Evolutionary conservation across 139 green algal genomes (phyloP).

Genomic region (Chlorella vulgaris): DNA sequence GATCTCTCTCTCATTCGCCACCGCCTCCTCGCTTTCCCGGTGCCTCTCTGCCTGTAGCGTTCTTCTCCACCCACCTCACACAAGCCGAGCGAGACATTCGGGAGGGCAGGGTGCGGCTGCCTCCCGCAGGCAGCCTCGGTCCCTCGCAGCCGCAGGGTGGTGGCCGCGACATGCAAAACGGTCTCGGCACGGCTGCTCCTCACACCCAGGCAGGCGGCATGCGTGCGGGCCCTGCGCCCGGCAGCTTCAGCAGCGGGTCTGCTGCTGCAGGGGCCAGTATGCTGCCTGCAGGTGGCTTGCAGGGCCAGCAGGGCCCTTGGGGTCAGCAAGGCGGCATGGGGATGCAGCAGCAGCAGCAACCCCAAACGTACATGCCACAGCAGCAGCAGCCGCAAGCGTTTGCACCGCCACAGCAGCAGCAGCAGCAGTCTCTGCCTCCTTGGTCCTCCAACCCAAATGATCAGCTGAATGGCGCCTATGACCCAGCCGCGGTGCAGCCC

Average conservation of each 20-base stretch:
- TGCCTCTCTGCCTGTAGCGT: slow-evolving; percentile 26
- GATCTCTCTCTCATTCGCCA: too few species aligned
- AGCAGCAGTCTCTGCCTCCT: background rate
- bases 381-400: too few species aligned
- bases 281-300: too few species aligned
- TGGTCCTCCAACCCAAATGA: background rate
- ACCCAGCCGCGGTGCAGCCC: background rate
- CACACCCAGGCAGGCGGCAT: too few species aligned
- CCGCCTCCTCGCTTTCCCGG: background rate
- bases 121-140: background rate
- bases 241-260: too few species aligned
- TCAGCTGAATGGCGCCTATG: background rate
- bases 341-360: background rate
- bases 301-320: too few species aligned
- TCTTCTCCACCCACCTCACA: slow-evolving; percentile 34
- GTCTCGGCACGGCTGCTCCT: too few species aligned
- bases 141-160: too few species aligned
- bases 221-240: too few species aligned
- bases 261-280: too few species aligned
- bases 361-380: background rate
- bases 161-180: too few species aligned
- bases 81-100: slow-evolving; percentile 11
- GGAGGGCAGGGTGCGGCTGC: slow-evolving; percentile 7
- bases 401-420: background rate
- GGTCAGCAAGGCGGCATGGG: too few species aligned